These are phyloP conservation scores for Leccinum subrobustum DNA, from an alignment of 1,284 basidiomycete genomes.

Conservation along the genomic window DNA sequence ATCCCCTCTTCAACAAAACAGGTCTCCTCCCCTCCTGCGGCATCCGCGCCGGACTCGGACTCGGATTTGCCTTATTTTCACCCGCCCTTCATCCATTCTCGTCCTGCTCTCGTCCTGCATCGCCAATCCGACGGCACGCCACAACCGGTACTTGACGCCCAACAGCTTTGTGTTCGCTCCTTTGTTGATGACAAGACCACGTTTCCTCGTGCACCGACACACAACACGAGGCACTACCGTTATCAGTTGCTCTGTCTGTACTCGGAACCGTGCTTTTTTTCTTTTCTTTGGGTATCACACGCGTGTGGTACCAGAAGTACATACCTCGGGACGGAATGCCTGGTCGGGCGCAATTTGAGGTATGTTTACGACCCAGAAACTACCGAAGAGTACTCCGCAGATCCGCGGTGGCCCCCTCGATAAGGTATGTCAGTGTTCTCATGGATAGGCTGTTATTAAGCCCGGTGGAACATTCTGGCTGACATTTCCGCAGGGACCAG, in stretches of 20 bases:
- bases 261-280: constrained; percentile 16
- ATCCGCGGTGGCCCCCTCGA: constrained; percentile 31
- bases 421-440: constrained; percentile 27
- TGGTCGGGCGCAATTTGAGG: constrained; percentile 1
- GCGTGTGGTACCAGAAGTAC: constrained; percentile 1
- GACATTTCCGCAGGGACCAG: constrained; percentile 23
- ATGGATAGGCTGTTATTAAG: constrained; percentile 20
- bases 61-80: constrained; percentile 1
- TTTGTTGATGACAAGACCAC: not conserved
- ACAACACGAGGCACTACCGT: constrained; percentile 6
- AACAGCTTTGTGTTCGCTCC: not conserved
- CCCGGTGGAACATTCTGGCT: constrained; percentile 23
- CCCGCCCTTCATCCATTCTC: constrained; percentile 9
- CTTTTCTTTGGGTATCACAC: not conserved
- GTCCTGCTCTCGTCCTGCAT: constrained; percentile 14
- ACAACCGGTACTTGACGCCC: not conserved
- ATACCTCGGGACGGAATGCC: constrained; percentile 17
- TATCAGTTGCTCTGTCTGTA: constrained; percentile 9
- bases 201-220: constrained; percentile 2
- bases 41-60: constrained; percentile 14
- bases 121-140: constrained; percentile 9
- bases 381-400: constrained; percentile 17
- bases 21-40: constrained; percentile 1
- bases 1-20: not conserved
- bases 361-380: constrained; percentile 3